Base-by-base conservation (phyloP, 2,329 filamentous ascomycete species). In the Epichloe gansuensis region DNA sequence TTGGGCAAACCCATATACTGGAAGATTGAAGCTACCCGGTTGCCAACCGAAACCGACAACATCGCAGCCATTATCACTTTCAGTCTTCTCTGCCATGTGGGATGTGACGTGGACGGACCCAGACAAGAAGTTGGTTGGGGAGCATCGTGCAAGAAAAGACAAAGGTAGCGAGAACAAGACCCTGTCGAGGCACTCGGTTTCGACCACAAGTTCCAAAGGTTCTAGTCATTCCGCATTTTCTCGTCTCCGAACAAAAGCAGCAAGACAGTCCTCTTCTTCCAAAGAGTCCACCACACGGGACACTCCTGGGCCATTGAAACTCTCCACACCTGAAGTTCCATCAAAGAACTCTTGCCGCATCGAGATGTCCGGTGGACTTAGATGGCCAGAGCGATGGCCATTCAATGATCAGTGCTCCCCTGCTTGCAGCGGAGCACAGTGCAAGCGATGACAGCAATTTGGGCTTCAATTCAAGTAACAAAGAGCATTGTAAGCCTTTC, bases 91-190 rank as follows among this genome's bases (percentile, higher is more conserved):
- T 62, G 52, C 48, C 44, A 81, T 81, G 78, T 81, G 78, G 60
- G 76, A 80, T 60, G 74, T 81, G 35, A 66, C 77, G 46, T 81
- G 78, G 78, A 76, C 75, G 4, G 77, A 80, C 52, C 74, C 74
- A 23, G 68, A 75, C 48, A 66, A 70, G 53, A 74, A 81, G 63
- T 68, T 72, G 8, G 71, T 80, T 15, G 75, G 76, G 3, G 73
- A 81, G 60, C 70, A 73, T 51, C 72, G 72, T 15, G 69, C 72
- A 2, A 72, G 71, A 47, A 80, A 78, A 58, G 72, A 73, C 55
- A 63, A 56, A 50, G 49, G 46, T 42, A 52, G 50, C 15, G 40
- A 46, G 52, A 47, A 50, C 7, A 52, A 47, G 48, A 51, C 12
- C 31, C 44, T 39, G 17, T 35, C 50, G 15, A 45, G 52, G 42